Percentiles rank a stretch among this genome's conserved stretches.
Evolutionary conservation across 2,329 filamentous ascomycete species (phyloP).

Genomic region (Metarhizium sp.): DNA sequence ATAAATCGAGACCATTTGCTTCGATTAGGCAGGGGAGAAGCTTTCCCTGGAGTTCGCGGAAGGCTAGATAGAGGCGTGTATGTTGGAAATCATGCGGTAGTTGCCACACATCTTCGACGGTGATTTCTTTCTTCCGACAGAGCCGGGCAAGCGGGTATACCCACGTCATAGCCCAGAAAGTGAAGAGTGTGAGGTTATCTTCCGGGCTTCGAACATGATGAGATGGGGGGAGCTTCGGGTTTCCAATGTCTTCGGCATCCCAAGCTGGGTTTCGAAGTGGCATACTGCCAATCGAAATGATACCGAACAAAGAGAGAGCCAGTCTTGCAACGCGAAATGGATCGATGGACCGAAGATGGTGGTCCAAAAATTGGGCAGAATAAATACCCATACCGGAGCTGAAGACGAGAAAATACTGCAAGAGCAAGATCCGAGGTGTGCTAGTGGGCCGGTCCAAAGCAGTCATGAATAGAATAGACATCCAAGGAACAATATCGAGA

Average conservation of each 20-base stretch:
- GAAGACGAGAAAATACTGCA: constrained; percentile 27
- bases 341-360: constrained; percentile 11
- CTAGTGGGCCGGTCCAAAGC: constrained; percentile 28
- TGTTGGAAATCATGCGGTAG: constrained; percentile 79
- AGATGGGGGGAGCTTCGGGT: constrained; percentile 15
- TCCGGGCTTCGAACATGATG: constrained; percentile 57
- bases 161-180: constrained; percentile 82
- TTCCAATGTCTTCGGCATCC: constrained; percentile 22
- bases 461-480: constrained; percentile 25
- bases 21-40: constrained; percentile 59
- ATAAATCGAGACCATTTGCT: constrained; percentile 72
- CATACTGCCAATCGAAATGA: constrained; percentile 26
- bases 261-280: constrained; percentile 26
- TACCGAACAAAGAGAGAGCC: constrained; percentile 13
- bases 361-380: constrained; percentile 20
- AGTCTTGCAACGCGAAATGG: constrained; percentile 15
- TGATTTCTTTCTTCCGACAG: constrained; percentile 55
- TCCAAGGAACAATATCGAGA: constrained; percentile 31
- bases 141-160: constrained; percentile 62
- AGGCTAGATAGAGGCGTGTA: constrained; percentile 60
- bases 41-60: constrained; percentile 62
- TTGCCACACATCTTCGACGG: constrained; percentile 75
- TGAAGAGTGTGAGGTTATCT: constrained; percentile 69
- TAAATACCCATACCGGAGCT: constrained; percentile 20
- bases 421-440: constrained; percentile 30